These are phyloP conservation scores for Elsinoe australis DNA, from an alignment of 2,329 filamentous ascomycete species.

Conservation along the genomic window DNA sequence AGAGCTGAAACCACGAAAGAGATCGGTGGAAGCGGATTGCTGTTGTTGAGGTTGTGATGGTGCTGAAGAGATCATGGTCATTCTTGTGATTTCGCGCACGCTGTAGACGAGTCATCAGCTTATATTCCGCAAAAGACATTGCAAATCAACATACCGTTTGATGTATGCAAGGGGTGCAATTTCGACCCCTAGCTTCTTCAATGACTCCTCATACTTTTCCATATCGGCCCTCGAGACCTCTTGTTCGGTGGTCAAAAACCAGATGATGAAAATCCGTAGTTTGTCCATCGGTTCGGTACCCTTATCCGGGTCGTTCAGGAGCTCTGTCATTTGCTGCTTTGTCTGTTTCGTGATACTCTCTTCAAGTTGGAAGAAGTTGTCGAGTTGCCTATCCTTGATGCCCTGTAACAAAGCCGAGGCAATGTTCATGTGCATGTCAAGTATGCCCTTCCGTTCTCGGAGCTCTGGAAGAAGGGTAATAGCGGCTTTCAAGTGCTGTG, in stretches of 20 bases:
- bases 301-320: slow-evolving; percentile 73
- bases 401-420: slow-evolving; percentile 69
- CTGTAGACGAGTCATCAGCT: slow-evolving; percentile 36
- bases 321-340: slow-evolving; percentile 78
- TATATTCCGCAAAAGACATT: neutral
- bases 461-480: slow-evolving; percentile 89
- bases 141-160: slow-evolving; percentile 56
- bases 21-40: slow-evolving; percentile 58
- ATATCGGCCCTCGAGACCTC: slow-evolving; percentile 77
- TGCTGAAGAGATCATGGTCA: slow-evolving; percentile 94
- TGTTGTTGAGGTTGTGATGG: slow-evolving; percentile 54
- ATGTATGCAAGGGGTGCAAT: slow-evolving; percentile 75
- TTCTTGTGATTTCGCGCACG: slow-evolving; percentile 88
- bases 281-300: slow-evolving; percentile 82
- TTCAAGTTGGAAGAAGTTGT: slow-evolving; percentile 93
- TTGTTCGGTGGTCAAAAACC: slow-evolving; percentile 88
- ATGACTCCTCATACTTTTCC: slow-evolving; percentile 75
- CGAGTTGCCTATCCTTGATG: slow-evolving; percentile 89
- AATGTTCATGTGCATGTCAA: slow-evolving; percentile 99
- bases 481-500: slow-evolving; percentile 89
- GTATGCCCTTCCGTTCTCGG: slow-evolving; percentile 78
- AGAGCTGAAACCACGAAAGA: slow-evolving; percentile 89
- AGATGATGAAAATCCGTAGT: slow-evolving; percentile 89
- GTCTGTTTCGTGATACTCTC: slow-evolving; percentile 87
- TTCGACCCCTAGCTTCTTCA: slow-evolving; percentile 68